Evolutionary conservation across 140 eudicot genomes (phyloP).

Genomic region (Anethum foeniculum): DNA sequence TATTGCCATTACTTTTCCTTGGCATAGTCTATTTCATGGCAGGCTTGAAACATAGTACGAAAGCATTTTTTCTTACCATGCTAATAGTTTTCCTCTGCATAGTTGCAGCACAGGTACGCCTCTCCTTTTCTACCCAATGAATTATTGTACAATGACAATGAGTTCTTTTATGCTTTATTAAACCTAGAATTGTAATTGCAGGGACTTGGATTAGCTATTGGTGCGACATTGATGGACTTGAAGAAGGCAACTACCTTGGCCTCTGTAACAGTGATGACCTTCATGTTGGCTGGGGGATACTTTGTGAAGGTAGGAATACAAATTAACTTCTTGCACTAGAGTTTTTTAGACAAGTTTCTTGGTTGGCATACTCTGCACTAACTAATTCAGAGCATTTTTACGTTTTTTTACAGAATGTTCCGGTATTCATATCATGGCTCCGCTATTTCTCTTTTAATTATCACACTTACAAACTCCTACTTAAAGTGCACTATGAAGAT

Average conservation of each 20-base stretch:
- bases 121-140: conserved; percentile 7
- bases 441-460: conserved; percentile 91
- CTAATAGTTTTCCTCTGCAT: conserved; percentile 77
- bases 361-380: background rate
- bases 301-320: conserved; percentile 60
- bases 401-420: conserved; percentile 62
- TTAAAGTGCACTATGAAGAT: conserved; percentile 82
- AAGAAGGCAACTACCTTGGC: conserved; percentile 89
- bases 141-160: background rate
- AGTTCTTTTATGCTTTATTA: conserved; percentile 4
- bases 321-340: background rate
- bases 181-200: conserved; percentile 25
- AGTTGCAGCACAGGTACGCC: conserved; percentile 83
- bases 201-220: conserved; percentile 90
- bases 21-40: conserved; percentile 84
- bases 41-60: conserved; percentile 53
- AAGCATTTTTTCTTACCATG: conserved; percentile 60
- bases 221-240: conserved; percentile 82
- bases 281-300: conserved; percentile 96
- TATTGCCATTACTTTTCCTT: conserved; percentile 69
- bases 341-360: background rate
- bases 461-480: conserved; percentile 90
- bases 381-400: background rate
- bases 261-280: conserved; percentile 92
- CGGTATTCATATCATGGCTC: conserved; percentile 82